Conservation (phyloP, 2,329 filamentous ascomycete genomes). For the Pyrenochaeta sp. region DNA sequence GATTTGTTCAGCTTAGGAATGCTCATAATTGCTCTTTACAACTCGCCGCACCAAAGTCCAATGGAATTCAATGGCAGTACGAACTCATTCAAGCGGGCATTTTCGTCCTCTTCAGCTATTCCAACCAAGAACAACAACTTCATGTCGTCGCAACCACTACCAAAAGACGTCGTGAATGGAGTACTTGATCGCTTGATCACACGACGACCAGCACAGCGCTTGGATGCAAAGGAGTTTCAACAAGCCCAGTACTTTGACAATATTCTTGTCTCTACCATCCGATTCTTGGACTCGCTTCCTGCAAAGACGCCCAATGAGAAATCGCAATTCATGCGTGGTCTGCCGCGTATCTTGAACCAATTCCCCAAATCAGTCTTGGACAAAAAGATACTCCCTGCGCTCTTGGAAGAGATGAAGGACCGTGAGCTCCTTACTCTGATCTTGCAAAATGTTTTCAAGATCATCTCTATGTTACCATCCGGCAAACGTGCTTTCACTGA, state of each 20-base stretch:
- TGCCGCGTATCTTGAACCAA: conserved; percentile 85
- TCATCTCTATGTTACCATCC: conserved; percentile 75
- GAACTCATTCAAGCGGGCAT: conserved; percentile 84
- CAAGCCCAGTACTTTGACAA: conserved; percentile 97
- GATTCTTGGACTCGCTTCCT: conserved; percentile 89
- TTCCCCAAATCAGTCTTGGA: conserved; percentile 95
- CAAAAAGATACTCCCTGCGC: conserved; percentile 87
- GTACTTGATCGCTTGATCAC: conserved; percentile 89
- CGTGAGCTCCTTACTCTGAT: conserved; percentile 84
- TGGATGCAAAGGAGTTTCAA: conserved; percentile 91
- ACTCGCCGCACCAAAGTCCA: conserved; percentile 89
- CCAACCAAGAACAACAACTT: conserved; percentile 86
- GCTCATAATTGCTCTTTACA: conserved; percentile 88
- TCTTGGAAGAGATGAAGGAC: conserved; percentile 94
- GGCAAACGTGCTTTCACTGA: conserved; percentile 83
- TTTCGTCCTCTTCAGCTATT: conserved; percentile 78
- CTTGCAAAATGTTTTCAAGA: conserved; percentile 90
- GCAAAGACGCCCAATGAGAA: conserved; percentile 94
- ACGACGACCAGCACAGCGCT: conserved; percentile 81
- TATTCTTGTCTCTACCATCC: conserved; percentile 92
- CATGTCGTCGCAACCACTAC: conserved; percentile 78
- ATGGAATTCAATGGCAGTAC: conserved; percentile 81
- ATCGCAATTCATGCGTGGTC: conserved; percentile 85
- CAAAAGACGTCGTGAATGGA: conserved; percentile 75
- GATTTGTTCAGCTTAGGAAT: conserved; percentile 96